phyloP scores from a whole-genome alignment of 805 yeast genomes.

The Kodamaea hsintzibuensis region DNA sequence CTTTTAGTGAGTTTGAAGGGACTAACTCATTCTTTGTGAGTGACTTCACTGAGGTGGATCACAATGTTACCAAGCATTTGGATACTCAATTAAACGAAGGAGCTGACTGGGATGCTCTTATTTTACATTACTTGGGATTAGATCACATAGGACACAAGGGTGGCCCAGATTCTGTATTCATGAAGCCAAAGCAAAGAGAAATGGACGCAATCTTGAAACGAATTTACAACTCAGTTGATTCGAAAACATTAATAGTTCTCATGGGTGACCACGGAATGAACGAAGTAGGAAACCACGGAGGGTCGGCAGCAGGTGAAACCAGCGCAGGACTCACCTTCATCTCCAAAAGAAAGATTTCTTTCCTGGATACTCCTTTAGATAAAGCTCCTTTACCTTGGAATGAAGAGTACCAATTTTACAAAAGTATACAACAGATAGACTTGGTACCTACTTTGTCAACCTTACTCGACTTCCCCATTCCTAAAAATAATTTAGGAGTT shows the following conservation, averaged over 20 bases:
- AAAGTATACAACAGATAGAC: conserved; percentile 63
- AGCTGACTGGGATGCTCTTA: conserved; percentile 76
- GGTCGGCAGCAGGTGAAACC: conserved; percentile 89
- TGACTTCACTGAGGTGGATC: conserved; percentile 92
- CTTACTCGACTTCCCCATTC: conserved; percentile 64
- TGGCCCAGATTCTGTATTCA: conserved; percentile 78
- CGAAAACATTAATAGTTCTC: conserved; percentile 65
- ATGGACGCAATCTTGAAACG: conserved; percentile 71
- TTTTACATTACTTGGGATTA: conserved; percentile 87
- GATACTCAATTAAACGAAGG: conserved; percentile 49
- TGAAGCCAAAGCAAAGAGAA: conserved; percentile 81
- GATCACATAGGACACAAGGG: conserved; percentile 99
- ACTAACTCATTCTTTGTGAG: conserved; percentile 93
- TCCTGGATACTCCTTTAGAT: conserved; percentile 19
- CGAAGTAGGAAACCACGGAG: conserved; percentile 95
- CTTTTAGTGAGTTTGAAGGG: conserved; percentile 72
- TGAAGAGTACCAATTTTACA: conserved; percentile 53
- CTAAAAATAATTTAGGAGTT: conserved; percentile 73
- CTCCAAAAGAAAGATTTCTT: conserved; percentile 42
- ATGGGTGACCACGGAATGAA: conserved; percentile 98
- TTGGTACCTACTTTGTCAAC: conserved; percentile 69
- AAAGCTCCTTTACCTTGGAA: conserved; percentile 38
- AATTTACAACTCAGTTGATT: conserved; percentile 41
- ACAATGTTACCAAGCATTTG: conserved; percentile 87
- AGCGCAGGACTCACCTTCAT: conserved; percentile 76